phyloP scores from a whole-genome alignment of 2,329 filamentous ascomycete species.

The Fusarium circinatum region DNA sequence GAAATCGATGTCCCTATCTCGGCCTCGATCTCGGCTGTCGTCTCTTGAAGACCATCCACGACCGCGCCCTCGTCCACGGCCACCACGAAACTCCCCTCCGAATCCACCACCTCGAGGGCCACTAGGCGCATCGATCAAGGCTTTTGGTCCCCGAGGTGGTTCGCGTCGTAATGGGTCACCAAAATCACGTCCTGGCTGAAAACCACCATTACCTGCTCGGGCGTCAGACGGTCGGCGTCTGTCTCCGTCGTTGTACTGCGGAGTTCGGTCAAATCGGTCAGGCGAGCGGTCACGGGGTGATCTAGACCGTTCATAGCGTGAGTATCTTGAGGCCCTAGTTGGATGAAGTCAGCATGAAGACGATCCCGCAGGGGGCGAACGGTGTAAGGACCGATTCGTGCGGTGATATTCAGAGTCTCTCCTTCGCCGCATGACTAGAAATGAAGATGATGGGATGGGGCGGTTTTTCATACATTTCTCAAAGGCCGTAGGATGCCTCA shows the following conservation, averaged over 20 bases:
- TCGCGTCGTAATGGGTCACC: conserved; percentile 70
- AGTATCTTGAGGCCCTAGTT: conserved; percentile 69
- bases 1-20: conserved; percentile 70
- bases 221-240: conserved; percentile 74
- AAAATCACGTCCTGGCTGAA: conserved; percentile 70
- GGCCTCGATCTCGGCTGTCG: conserved; percentile 69
- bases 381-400: not conserved
- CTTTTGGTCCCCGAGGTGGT: conserved; percentile 84
- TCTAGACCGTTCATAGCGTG: conserved; percentile 68
- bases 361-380: not conserved
- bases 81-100: conserved; percentile 69
- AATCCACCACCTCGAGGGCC: conserved; percentile 76
- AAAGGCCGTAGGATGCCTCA: conserved; percentile 29
- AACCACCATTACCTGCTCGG: conserved; percentile 66
- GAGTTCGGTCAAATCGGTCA: conserved; percentile 68
- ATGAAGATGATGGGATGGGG: not conserved
- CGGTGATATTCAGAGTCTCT: not conserved
- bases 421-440: not conserved
- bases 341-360: conserved; percentile 32
- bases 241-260: conserved; percentile 71
- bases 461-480: conserved; percentile 37
- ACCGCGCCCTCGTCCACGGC: conserved; percentile 63
- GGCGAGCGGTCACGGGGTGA: conserved; percentile 76
- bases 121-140: conserved; percentile 75
- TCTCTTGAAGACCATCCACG: conserved; percentile 67